Evolutionary conservation across 2,329 filamentous ascomycete species (phyloP), one percentile per base, ranked within the genome.

Genomic region (Trichoderma harzianum): DNA sequence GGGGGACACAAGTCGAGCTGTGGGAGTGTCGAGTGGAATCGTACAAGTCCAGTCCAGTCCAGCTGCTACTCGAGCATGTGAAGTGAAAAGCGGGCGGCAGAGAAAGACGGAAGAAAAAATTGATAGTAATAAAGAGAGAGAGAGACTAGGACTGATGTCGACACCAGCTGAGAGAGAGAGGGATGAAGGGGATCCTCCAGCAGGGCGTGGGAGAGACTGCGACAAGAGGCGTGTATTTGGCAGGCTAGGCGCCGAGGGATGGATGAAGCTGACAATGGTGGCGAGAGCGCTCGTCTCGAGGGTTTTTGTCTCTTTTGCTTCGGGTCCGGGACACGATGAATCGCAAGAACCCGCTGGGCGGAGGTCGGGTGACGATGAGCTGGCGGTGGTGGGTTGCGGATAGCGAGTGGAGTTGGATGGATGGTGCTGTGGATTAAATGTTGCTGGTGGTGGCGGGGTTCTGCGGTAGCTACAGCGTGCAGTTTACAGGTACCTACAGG

Each of bases 341-440:
- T 53, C n/a, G 18, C 43, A 61, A 51, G 24, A 47, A 60, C 7
- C 66, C 66, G 66, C 60, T 36, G 66, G 57, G 66, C 66, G 57
- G 39, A 61, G 66, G 66, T 69, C 66, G 57, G 66, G 66, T 62
- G 66, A 69, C 66, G 66, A 69, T 69, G 66, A 12, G 66, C 57
- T 69, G 66, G 66, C 66, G 57, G 66, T 62, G 66, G 55, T 68
- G 65, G 65, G 26, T 60, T 60, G 57, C 57, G 57, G 28, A 60
- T 43, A 26, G 60, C 60, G 47, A 30, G 61, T 64, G 24, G 61
- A 21, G 61, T n/a, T 16, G 36, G 12, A 24, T 28, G 32, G 61
- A 43, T 24, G 12, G 60, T 28, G 60, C 34, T 24, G 55, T 34
- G 43, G 53, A 36, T 36, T 36, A 36, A 36, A 36, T 36, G 34